Evolutionary conservation across 345 rosid species (phyloP).

Genomic region (Citrus australasica): DNA sequence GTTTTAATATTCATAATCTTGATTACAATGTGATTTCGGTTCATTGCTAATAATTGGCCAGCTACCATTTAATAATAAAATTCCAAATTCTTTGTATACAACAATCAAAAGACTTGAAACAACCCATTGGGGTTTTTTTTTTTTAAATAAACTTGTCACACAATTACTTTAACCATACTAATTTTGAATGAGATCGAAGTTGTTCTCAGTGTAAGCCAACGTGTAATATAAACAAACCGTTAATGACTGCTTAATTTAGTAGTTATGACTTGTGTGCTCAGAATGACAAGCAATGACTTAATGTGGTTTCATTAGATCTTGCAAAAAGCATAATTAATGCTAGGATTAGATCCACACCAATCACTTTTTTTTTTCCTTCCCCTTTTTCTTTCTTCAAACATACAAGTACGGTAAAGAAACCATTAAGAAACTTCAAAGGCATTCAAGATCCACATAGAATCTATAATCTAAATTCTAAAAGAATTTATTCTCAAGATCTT

Average conservation of each 20-base stretch:
- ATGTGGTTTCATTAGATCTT: slow-evolving; percentile 11
- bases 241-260: background rate
- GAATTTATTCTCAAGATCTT: slow-evolving; percentile 5
- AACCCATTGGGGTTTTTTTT: background rate
- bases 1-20: too few species aligned
- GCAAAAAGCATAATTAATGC: slow-evolving; percentile 24
- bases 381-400: background rate
- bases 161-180: slow-evolving; percentile 18
- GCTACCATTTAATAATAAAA: background rate
- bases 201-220: background rate
- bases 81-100: too few species aligned
- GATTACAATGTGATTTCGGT: background rate
- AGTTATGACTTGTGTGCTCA: slow-evolving; percentile 20
- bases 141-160: background rate
- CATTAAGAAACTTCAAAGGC: slow-evolving; percentile 1
- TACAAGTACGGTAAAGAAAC: slow-evolving; percentile 1
- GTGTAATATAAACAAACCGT: slow-evolving; percentile 10
- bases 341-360: slow-evolving; percentile 40
- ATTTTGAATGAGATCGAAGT: slow-evolving; percentile 11
- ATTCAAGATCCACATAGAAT: slow-evolving; percentile 24
- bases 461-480: slow-evolving; percentile 7
- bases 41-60: slow-evolving; percentile 14
- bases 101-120: too few species aligned
- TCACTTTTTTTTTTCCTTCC: slow-evolving; percentile 2
- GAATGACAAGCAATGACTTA: slow-evolving; percentile 33